Conservation (phyloP, 2,329 filamentous ascomycete species). For the Aphanocladium album region DNA sequence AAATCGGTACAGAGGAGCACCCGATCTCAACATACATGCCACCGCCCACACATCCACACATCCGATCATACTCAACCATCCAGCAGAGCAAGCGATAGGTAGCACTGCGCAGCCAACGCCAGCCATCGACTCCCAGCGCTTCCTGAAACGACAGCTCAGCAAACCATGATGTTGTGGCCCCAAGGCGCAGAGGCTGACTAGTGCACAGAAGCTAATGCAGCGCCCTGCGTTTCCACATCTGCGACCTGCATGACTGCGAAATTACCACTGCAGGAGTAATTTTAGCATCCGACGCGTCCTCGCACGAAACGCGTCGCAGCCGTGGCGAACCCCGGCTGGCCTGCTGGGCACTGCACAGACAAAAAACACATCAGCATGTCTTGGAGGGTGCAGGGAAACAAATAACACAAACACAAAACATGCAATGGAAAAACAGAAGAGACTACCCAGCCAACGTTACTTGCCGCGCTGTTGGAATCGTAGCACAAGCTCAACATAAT, state of each 20-base stretch:
- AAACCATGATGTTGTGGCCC: background rate
- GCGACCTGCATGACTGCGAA: slow-evolving; percentile 7
- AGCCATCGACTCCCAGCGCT: background rate
- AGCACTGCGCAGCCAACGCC: background rate
- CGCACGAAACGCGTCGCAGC: background rate
- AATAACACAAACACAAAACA: background rate
- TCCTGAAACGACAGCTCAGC: slow-evolving; percentile 1
- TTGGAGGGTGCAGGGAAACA: background rate
- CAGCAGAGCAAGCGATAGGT: background rate
- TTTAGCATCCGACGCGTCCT: slow-evolving; percentile 4
- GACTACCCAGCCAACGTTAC: too few species aligned
- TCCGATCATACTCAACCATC: background rate
- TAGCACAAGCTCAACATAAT: background rate
- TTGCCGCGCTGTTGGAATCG: background rate
- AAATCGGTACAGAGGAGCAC: background rate
- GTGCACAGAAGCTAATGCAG: background rate
- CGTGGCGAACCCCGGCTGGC: background rate
- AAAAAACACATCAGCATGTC: background rate
- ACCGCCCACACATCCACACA: background rate
- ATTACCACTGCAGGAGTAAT: slow-evolving; percentile 6
- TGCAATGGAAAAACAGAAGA: background rate
- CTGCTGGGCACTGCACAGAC: background rate
- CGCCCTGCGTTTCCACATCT: background rate
- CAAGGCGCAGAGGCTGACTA: background rate
- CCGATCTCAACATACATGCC: background rate